Percentiles rank a stretch among this genome's conserved stretches.
Conservation (phyloP, 2,329 filamentous ascomycete species). For the Colletotrichum sidae region DNA sequence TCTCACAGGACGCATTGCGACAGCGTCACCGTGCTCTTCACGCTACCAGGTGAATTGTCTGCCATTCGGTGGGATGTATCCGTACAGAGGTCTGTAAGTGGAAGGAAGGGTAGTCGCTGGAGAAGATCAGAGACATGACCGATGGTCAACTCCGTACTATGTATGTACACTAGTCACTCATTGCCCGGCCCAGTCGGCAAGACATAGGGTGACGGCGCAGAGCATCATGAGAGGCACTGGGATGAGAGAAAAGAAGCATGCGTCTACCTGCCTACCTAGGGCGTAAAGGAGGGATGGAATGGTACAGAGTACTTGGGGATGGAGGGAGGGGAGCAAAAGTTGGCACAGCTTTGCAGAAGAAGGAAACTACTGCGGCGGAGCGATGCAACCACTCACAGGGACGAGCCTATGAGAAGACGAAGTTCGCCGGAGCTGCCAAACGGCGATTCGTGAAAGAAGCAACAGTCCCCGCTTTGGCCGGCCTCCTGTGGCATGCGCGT, state of each 20-base stretch:
- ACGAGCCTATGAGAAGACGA: conserved; percentile 19
- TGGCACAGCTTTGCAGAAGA: conserved; percentile 35
- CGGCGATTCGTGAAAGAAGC: conserved; percentile 1
- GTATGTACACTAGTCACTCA: too few relatives aligned
- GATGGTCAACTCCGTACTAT: too few relatives aligned
- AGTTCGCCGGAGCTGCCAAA: conserved; percentile 4
- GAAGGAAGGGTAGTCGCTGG: too few relatives aligned
- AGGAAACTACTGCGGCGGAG: conserved; percentile 27
- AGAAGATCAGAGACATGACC: too few relatives aligned
- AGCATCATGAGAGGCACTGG: too few relatives aligned
- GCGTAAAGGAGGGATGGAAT: neutral
- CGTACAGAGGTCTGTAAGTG: too few relatives aligned
- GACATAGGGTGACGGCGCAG: neutral
- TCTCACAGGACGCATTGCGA: too few relatives aligned
- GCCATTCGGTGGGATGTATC: too few relatives aligned
- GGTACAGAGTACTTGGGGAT: neutral
- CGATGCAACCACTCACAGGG: conserved; percentile 32
- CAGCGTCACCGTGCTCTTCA: too few relatives aligned
- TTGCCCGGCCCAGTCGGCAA: neutral
- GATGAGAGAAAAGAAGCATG: too few relatives aligned
- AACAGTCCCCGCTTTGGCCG: conserved; percentile 21
- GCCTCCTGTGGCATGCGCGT: neutral
- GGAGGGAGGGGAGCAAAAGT: conserved; percentile 22
- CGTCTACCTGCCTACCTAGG: neutral
- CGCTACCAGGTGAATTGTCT: too few relatives aligned